Base-by-base conservation (phyloP, 805 yeast species). In the Myxozyma lipomycoides region DNA sequence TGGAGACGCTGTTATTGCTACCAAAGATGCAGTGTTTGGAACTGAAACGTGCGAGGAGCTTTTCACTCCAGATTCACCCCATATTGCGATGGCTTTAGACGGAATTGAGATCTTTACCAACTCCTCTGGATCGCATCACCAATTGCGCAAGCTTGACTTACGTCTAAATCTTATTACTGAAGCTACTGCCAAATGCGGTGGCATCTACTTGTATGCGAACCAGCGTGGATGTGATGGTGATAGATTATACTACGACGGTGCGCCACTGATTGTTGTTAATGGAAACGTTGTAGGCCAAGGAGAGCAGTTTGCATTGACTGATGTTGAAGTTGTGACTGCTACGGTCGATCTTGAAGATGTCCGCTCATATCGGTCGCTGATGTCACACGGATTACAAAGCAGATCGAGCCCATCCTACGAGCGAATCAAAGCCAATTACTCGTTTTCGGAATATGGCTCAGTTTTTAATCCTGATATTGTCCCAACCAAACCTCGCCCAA, bases 161-260 rank as follows among this genome's bases (percentile, higher is more conserved):
- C 78, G 99, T 62, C 73, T 93, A 72, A 78, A 84, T 50, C 75
- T 93, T 64, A 93, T 93, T 60, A 78, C 82, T 15, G 96, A 87
- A 64, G 98, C 98, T 1, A 90, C 98, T 1, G 78, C 87, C 47
- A 89, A 93, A 69, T 90, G 97, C 65, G 99, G 99, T 46, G 99
- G 99, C 32, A 80, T 93, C 24, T 93, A 93, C 62, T 72, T 93
- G 43, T 93, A 93, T 62, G 79, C 98, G 17, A 93, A 93, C 69
- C 99, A 95, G 70, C 82, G 85, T 59, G 99, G 99, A 2, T 93
- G 99, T 67, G 99, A 93, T 67, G 99, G 99, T 61, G 99, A 95
- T 65, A 76, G 99, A 51, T 71, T 93, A 40, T 93, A 93, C 69
- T 93, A 93, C 65, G 99, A 93, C 67, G 99, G 99, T 0, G 87